Evolutionary conservation across 129 eudicot genomes (phyloP).

Genomic region (Arctium minus): DNA sequence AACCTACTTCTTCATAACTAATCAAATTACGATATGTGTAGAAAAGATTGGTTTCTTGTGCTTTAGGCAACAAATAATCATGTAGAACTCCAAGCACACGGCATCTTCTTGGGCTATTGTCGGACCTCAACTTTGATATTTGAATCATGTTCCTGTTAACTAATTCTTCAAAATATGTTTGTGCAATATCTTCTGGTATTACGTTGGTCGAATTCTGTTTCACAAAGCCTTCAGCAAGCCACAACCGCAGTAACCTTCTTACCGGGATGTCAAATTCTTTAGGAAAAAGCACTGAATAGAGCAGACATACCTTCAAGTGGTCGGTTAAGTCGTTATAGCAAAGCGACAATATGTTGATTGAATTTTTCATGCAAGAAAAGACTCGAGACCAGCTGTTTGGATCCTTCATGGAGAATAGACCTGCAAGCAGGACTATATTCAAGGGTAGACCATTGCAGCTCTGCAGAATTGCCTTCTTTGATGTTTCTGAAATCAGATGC

Average conservation of each 20-base stretch:
- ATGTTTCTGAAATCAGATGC: too few relatives aligned
- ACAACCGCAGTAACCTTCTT: constrained; percentile 33
- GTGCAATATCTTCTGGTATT: constrained; percentile 33
- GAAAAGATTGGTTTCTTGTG: constrained; percentile 38
- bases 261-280: constrained; percentile 29
- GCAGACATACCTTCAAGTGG: constrained; percentile 25
- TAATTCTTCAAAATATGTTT: constrained; percentile 34
- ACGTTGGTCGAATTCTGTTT: background rate
- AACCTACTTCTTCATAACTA: background rate
- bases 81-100: constrained; percentile 42
- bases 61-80: constrained; percentile 40
- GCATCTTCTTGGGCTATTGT: constrained; percentile 41
- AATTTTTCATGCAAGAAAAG: background rate
- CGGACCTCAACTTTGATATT: constrained; percentile 45
- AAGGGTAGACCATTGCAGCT: too few relatives aligned
- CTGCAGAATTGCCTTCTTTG: too few relatives aligned
- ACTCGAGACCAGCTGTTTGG: constrained; percentile 3
- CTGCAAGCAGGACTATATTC: constrained; percentile 20
- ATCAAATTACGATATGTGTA: constrained; percentile 23
- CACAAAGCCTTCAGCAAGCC: constrained; percentile 50
- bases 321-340: constrained; percentile 18
- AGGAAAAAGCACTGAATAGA: constrained; percentile 30
- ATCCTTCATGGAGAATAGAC: constrained; percentile 16
- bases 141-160: constrained; percentile 39
- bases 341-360: background rate